These are phyloP conservation scores for Plasmodium cynomolgi DNA, from an alignment of 169 alveolate species.

Conservation along the genomic window DNA sequence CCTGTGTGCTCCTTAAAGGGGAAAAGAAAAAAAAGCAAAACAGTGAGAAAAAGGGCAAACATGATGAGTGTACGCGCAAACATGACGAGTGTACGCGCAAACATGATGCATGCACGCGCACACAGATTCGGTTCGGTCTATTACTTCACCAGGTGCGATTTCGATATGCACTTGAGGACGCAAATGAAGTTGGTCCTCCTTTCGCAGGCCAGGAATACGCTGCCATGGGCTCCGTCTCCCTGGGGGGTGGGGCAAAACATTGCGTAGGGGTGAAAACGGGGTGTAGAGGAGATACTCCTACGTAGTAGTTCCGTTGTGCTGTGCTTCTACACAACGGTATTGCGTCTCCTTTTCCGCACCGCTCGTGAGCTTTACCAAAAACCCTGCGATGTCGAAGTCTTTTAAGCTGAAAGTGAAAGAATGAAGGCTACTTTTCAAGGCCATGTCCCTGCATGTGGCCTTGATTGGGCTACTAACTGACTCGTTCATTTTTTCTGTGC, in stretches of 20 bases:
- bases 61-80: background rate
- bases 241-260: background rate
- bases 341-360: background rate
- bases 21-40: background rate
- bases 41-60: background rate
- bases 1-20: slow-evolving; percentile 83
- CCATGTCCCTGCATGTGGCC: slow-evolving; percentile 80
- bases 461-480: slow-evolving; percentile 67
- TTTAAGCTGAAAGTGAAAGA: slow-evolving; percentile 81
- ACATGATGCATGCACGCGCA: background rate
- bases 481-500: slow-evolving; percentile 47
- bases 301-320: background rate
- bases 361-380: slow-evolving; percentile 74
- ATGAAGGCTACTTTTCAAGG: slow-evolving; percentile 81
- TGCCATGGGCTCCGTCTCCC: slow-evolving; percentile 94
- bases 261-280: background rate
- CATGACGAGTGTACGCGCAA: background rate
- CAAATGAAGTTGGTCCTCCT: slow-evolving; percentile 90
- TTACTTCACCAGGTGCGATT: slow-evolving; percentile 82
- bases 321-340: background rate
- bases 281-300: background rate
- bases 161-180: slow-evolving; percentile 88
- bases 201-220: slow-evolving; percentile 90
- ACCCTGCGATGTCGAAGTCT: slow-evolving; percentile 86
- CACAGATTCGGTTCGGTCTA: background rate